Conservation (phyloP, 1,139 yeast genomes). For the Geotrichum cucujoidarum region DNA sequence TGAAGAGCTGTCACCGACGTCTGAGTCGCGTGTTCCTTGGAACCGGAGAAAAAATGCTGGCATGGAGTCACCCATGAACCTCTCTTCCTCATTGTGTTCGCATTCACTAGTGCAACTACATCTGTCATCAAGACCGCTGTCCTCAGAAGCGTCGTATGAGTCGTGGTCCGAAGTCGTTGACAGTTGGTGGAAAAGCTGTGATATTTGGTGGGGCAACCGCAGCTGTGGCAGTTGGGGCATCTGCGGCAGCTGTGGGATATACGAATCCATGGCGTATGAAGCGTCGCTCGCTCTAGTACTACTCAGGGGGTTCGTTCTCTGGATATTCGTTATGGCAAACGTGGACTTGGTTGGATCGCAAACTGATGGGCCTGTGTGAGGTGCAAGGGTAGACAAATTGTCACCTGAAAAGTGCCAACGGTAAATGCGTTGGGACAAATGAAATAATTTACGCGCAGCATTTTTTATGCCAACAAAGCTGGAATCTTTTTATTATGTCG, state of each 20-base stretch:
- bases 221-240: constrained; percentile 15
- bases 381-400: no score
- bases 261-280: constrained; percentile 19
- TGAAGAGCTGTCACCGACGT: constrained; percentile 4
- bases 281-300: no score
- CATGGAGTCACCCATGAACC: background rate
- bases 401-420: no score
- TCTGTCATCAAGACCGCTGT: background rate
- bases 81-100: background rate
- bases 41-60: background rate
- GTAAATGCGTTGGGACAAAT: no score
- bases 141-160: constrained; percentile 3
- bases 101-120: constrained; percentile 2
- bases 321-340: no score
- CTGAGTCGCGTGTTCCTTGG: background rate
- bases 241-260: constrained; percentile 15
- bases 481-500: no score
- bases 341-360: no score
- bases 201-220: constrained; percentile 13
- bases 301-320: no score
- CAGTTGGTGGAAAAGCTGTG: constrained; percentile 12
- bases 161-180: constrained; percentile 7
- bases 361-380: no score
- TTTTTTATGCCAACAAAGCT: no score
- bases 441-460: no score